A percentile compares a stretch with the other conserved stretches of the same genome.
Conservation (phyloP, 1,284 basidiomycete genomes). For the Takashimella koratensis region DNA sequence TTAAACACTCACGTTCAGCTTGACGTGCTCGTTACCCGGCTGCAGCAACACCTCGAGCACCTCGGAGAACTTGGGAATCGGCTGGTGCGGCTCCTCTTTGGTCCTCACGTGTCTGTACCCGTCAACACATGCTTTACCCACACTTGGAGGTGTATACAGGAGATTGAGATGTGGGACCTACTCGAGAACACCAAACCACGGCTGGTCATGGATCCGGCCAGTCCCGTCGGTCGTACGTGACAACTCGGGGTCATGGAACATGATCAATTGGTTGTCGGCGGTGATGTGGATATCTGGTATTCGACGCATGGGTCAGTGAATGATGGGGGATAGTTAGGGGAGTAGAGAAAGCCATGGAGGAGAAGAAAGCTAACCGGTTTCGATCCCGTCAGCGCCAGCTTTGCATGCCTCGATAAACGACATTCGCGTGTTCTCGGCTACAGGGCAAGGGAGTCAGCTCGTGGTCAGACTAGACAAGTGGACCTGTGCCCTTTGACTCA, state of each 20-base stretch:
- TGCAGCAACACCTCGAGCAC: constrained; percentile 76
- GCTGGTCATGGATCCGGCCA: constrained; percentile 53
- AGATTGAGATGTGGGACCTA: too few relatives aligned
- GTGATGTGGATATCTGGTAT: constrained; percentile 90
- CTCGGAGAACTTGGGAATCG: constrained; percentile 83
- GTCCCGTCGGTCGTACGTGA: constrained; percentile 57
- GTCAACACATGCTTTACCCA: too few relatives aligned
- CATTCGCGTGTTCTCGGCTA: constrained; percentile 81
- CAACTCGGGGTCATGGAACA: constrained; percentile 86
- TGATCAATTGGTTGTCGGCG: constrained; percentile 78
- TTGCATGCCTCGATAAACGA: constrained; percentile 89
- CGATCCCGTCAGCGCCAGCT: constrained; percentile 91
- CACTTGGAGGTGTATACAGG: too few relatives aligned
- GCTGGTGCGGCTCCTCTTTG: constrained; percentile 70
- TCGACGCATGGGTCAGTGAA: neutral
- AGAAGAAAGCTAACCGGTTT: constrained; percentile 58
- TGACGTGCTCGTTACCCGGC: constrained; percentile 60
- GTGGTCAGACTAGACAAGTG: too few relatives aligned
- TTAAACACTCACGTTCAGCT: constrained; percentile 63
- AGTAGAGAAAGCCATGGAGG: neutral
- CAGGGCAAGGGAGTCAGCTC: too few relatives aligned
- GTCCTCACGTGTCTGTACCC: constrained; percentile 66
- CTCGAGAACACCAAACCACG: constrained; percentile 50
- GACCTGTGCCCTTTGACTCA: too few relatives aligned
- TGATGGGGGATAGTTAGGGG: neutral